Evolutionary conservation across 176 grass and related monocot genomes (phyloP).

Genomic region (Thalia dealbata): DNA sequence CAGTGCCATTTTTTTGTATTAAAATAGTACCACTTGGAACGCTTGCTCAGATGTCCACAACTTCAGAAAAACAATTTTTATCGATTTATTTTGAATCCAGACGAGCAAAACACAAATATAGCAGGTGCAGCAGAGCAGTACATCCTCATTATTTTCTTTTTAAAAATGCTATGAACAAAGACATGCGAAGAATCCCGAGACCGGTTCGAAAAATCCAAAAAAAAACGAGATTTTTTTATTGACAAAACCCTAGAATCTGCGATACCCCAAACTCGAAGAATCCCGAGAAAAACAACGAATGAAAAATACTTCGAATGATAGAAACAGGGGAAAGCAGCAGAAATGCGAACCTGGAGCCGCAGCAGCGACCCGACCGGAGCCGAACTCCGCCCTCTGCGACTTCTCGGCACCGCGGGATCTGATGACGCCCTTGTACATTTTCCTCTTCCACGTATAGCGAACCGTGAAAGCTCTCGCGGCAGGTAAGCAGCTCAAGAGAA

Average conservation of each 20-base stretch:
- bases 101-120: background rate
- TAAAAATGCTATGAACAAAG: background rate
- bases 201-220: background rate
- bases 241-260: background rate
- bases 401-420: background rate
- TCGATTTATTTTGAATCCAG: background rate
- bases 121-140: background rate
- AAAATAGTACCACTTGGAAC: background rate
- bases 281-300: background rate
- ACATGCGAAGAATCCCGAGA: background rate
- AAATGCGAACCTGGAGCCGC: background rate
- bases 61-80: background rate
- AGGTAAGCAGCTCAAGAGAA: background rate
- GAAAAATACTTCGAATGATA: background rate
- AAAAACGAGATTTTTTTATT: background rate
- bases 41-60: background rate
- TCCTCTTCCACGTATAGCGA: too few relatives aligned
- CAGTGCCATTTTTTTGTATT: background rate
- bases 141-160: background rate
- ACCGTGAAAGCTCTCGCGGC: background rate
- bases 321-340: background rate
- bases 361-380: background rate
- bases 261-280: background rate
- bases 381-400: background rate
- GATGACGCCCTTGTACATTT: slow-evolving; percentile 5